Evolutionary conservation across 2,329 filamentous ascomycete species (phyloP), one percentile per base, ranked within the genome.

Genomic region (Scolecobasidium constrictum): DNA sequence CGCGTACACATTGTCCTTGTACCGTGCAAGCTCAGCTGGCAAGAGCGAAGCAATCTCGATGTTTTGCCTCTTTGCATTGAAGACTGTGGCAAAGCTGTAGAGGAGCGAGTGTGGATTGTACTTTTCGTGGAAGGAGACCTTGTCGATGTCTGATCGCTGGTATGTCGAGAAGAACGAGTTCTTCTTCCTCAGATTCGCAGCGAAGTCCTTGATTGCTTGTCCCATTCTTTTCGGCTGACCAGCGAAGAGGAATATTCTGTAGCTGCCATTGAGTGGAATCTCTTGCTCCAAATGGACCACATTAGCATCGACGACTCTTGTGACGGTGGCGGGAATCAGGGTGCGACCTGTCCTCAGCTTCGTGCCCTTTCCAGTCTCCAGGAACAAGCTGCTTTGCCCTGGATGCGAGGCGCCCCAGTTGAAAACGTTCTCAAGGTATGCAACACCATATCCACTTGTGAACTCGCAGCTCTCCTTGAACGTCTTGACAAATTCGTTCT

Each of bases 391-490:
- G 15, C 83, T 85, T 54, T 82, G 71, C 12, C 81, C 84, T 1
- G 77, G 70, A 62, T 94, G 87, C 3, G 67, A 66, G 1, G 75
- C 61, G 7, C 81, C 83, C 85, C 86, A 94, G 65, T 94, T 94
- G 62, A 94, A 72, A 21, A 75, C 64, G 62, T 94, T 95, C 42
- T 83, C 72, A 49, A 80, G 74, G 66, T 94, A 94, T 21, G 79
- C 81, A 17, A 94, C 86, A 47, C 88, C 88, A 58, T 94, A 94
- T 45, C 88, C 88, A 49, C 83, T 87, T 9, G 87, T 94, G 62
- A 94, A 94, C 56, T 92, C 86, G 68, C 87, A 94, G 21, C 79
- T 78, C 45, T 85, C 84, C 60, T 94, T 94, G 71, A 94, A 94
- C 0, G 81, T 86, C 65, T 82, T 82, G 57, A 94, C 77, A 58